Conservation (phyloP, 2,329 filamentous ascomycete genomes). For the Monosporascus ibericus region DNA sequence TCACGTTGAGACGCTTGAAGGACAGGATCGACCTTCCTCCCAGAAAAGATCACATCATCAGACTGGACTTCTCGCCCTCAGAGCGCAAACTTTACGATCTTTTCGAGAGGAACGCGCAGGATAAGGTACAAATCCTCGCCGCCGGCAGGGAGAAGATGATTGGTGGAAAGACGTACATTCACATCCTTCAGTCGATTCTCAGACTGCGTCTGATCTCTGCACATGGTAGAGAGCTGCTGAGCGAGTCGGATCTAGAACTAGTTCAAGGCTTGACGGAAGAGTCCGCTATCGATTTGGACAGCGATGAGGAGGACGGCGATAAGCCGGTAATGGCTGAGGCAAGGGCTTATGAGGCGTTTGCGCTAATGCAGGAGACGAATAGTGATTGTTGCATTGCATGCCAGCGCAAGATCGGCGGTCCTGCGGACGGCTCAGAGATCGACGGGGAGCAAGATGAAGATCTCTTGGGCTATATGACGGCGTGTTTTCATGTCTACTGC, state of each 20-base stretch:
- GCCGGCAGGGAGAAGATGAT: slow-evolving; percentile 57
- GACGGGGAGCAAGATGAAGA: slow-evolving; percentile 56
- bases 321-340: slow-evolving; percentile 55
- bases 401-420: slow-evolving; percentile 54
- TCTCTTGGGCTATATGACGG: slow-evolving; percentile 71
- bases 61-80: slow-evolving; percentile 66
- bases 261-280: slow-evolving; percentile 77
- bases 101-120: slow-evolving; percentile 75
- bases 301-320: slow-evolving; percentile 58
- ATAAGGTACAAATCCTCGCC: slow-evolving; percentile 71
- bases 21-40: slow-evolving; percentile 80
- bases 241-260: slow-evolving; percentile 72
- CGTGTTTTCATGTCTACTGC: slow-evolving; percentile 84
- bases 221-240: slow-evolving; percentile 86
- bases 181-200: slow-evolving; percentile 86
- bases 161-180: slow-evolving; percentile 83
- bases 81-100: slow-evolving; percentile 77
- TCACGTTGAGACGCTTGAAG: slow-evolving; percentile 86
- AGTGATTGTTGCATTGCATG: slow-evolving; percentile 69
- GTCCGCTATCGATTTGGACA: slow-evolving; percentile 84
- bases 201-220: slow-evolving; percentile 86
- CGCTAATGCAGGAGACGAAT: slow-evolving; percentile 76
- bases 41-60: slow-evolving; percentile 66
- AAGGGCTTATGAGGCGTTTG: slow-evolving; percentile 80
- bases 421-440: slow-evolving; percentile 45